A percentile compares a stretch with the other conserved stretches of the same genome.
phyloP scores from a whole-genome alignment of 176 grass and related monocot genomes.

The Ananas comosus region DNA sequence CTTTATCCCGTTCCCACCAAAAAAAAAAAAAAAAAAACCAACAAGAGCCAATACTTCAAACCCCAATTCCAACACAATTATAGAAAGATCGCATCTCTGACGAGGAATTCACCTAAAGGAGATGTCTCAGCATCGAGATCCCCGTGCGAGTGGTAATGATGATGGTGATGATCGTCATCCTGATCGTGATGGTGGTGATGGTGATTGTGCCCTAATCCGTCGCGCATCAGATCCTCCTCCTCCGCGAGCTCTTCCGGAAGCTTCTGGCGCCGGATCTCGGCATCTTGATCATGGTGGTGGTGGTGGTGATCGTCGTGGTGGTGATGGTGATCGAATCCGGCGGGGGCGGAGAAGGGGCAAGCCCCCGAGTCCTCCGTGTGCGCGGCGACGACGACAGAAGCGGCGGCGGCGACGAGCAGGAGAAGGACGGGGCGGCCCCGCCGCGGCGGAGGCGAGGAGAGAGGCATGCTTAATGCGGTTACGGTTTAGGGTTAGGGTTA shows the following conservation, averaged over 20 bases:
- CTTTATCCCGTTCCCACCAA: slow-evolving; percentile 26
- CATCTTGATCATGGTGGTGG: slow-evolving; percentile 11
- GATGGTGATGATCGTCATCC: slow-evolving; percentile 7
- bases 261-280: slow-evolving; percentile 37
- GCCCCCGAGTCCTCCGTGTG: slow-evolving; percentile 21
- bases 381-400: slow-evolving; percentile 15
- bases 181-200: slow-evolving; percentile 15
- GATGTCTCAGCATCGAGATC: slow-evolving; percentile 29
- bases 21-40: background rate
- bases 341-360: slow-evolving; percentile 28
- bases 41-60: slow-evolving; percentile 6
- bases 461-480: too few species aligned
- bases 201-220: slow-evolving; percentile 23
- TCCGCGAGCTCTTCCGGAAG: slow-evolving; percentile 89
- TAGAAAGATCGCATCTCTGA: background rate
- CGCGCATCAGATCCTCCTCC: slow-evolving; percentile 87
- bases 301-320: slow-evolving; percentile 26
- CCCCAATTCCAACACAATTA: background rate
- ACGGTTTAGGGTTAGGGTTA: background rate
- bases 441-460: background rate
- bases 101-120: slow-evolving; percentile 45
- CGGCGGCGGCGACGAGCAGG: slow-evolving; percentile 6
- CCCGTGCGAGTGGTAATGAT: slow-evolving; percentile 32
- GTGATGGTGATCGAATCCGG: slow-evolving; percentile 20
- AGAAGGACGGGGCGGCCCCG: slow-evolving; percentile 3